These are phyloP conservation scores for Acacia confusa DNA, from an alignment of 306 rosid genomes.

Conservation along the genomic window DNA sequence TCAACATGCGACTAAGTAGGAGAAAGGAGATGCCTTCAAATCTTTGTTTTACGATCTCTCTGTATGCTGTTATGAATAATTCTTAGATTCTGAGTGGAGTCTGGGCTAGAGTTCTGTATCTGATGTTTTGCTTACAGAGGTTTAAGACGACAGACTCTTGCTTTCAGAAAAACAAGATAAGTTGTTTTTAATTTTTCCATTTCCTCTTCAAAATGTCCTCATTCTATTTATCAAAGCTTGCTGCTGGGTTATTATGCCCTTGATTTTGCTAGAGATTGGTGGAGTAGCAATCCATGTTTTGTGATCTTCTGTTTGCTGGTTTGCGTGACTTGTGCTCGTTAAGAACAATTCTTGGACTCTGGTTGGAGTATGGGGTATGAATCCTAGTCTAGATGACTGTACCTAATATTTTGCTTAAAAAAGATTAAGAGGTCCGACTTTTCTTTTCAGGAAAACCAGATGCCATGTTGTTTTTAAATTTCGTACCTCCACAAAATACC, in stretches of 20 bases:
- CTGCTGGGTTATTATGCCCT: not conserved
- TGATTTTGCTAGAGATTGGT: not conserved
- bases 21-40: conserved; percentile 26
- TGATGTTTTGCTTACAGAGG: conserved; percentile 6
- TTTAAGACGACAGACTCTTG: conserved; percentile 19
- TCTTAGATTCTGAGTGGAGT: conserved; percentile 27
- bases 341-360: conserved; percentile 37
- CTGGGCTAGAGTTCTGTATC: conserved; percentile 12
- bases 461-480: conserved; percentile 11
- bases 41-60: conserved; percentile 23
- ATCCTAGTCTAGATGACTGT: not conserved
- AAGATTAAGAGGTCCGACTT: conserved; percentile 21
- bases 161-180: conserved; percentile 23
- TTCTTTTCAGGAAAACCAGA: conserved; percentile 24
- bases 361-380: conserved; percentile 12
- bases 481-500: not conserved
- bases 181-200: conserved; percentile 23
- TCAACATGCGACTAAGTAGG: conserved; percentile 45
- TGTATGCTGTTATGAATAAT: conserved; percentile 41
- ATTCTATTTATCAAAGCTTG: conserved; percentile 9
- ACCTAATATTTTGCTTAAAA: not conserved
- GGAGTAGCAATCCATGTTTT: not conserved
- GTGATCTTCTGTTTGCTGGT: conserved; percentile 30
- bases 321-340: conserved; percentile 26
- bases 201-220: not conserved